These are phyloP conservation scores for Backusella parvicylindrica DNA, from an alignment of 192 early-diverging fungal genomes.

Conservation along the genomic window DNA sequence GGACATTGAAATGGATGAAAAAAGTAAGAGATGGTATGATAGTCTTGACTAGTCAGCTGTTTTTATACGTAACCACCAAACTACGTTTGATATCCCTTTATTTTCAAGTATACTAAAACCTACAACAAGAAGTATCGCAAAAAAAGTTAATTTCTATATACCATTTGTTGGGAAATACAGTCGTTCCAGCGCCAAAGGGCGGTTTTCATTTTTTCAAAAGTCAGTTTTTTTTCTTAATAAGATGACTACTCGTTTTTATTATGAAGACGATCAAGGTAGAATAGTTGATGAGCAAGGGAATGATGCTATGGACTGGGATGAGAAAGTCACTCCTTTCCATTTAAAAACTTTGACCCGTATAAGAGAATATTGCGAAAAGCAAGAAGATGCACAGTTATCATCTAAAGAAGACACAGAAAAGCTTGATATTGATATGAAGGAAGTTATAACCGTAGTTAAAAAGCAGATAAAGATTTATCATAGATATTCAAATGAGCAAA, in stretches of 20 bases:
- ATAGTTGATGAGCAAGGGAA: constrained; percentile 1
- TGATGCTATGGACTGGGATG: constrained; percentile 1
- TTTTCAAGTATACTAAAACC: background rate
- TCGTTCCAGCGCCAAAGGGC: background rate
- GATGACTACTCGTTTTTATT: constrained; percentile 8
- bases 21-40: background rate
- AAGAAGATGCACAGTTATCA: background rate
- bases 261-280: background rate
- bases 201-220: too few species aligned
- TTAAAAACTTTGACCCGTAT: background rate
- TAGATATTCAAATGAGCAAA: constrained; percentile 7
- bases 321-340: background rate
- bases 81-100: background rate
- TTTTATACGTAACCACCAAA: background rate
- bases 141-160: background rate
- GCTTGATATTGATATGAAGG: constrained; percentile 7
- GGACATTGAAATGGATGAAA: background rate
- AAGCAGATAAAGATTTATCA: constrained; percentile 3
- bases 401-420: background rate
- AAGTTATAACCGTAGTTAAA: background rate
- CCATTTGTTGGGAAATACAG: background rate
- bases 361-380: background rate
- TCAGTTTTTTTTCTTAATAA: background rate
- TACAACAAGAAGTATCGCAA: background rate
- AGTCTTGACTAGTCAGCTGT: background rate